Evolutionary conservation across 108 stramenopile species (phyloP), one percentile per base, ranked within the genome.

Genomic region (Discostella stelligeroides): DNA sequence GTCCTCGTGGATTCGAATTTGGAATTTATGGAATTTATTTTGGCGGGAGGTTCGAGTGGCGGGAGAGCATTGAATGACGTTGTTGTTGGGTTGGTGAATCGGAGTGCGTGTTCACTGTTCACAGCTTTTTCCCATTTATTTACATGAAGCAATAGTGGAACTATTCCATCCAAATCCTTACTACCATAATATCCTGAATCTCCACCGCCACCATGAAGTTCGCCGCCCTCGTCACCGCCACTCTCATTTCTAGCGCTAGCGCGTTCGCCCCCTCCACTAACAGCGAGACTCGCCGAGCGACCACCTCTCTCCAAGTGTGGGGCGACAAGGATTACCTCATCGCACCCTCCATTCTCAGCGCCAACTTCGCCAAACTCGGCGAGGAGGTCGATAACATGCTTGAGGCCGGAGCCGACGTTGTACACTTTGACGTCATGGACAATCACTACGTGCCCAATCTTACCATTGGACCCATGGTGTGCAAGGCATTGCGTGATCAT

Each of bases 341-440:
- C 71, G 98, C 98, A 50, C 98, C 98, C 46, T 98, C 97, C 48
- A 99, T 99, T 75, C 94, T 99, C 40, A 94, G 96, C 15, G 98
- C 98, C 34, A 88, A 99, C 81, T 98, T 99, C 67, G 98, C 98
- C 34, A 73, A 66, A 24, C 89, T 99, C 38, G 98, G 98, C 55
- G 89, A 91, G 68, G 98, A 99, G 84, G 98, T 99, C 49, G 96
- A 97, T 85, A 96, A 98, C 77, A 88, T 97, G 39, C 85, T 99
- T 66, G 90, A 87, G 60, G 98, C 98, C 46, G 98, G 98, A 21
- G 98, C 98, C 57, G 98, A 98, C 71, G 97, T 99, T 60, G 92
- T 99, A 45, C 98, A 99, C 86, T 99, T 99, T 66, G 98, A 99
- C 67, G 97, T 99, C n/a, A 99, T 99, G 98, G 98, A 99, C 86